A percentile compares a stretch with the other conserved stretches of the same genome.
These are phyloP conservation scores for Blastocystis sp. DNA, from an alignment of 352 stramenopile genomes.

Conservation along the genomic window DNA sequence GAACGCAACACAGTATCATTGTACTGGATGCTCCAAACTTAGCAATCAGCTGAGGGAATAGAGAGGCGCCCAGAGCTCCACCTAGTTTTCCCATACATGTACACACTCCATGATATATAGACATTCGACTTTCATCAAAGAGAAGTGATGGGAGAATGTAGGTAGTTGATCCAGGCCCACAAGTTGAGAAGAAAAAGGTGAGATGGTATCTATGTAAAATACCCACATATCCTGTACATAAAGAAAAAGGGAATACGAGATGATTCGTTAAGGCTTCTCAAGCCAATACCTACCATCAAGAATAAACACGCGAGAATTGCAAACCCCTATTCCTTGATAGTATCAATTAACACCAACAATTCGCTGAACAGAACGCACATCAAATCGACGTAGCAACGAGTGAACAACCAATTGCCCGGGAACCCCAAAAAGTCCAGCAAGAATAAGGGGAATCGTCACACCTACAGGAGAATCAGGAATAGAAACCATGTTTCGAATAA, in stretches of 20 bases:
- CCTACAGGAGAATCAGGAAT: constrained; percentile 6
- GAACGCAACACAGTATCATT: neutral
- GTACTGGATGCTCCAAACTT: neutral
- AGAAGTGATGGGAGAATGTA: constrained; percentile 50
- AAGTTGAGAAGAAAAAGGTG: constrained; percentile 59
- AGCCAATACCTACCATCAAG: neutral
- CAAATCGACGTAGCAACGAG: neutral
- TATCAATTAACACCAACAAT: neutral
- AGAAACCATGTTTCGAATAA: neutral
- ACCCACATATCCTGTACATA: neutral
- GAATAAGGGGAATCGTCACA: neutral
- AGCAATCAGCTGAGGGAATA: constrained; percentile 2
- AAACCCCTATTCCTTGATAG: constrained; percentile 5
- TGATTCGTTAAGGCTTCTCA: neutral
- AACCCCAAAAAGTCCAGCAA: constrained; percentile 23
- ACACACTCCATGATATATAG: constrained; percentile 50
- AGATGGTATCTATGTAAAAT: neutral
- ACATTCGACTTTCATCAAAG: constrained; percentile 6
- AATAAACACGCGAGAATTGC: neutral
- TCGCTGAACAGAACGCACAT: neutral
- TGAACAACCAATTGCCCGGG: neutral
- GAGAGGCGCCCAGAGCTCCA: constrained; percentile 13
- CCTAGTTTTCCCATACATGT: constrained; percentile 51
- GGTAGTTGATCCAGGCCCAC: constrained; percentile 21
- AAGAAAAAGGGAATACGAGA: neutral